Percentiles rank a stretch among this genome's conserved stretches.
Conservation (phyloP, 805 yeast species). For the Naumovozyma castellii region DNA sequence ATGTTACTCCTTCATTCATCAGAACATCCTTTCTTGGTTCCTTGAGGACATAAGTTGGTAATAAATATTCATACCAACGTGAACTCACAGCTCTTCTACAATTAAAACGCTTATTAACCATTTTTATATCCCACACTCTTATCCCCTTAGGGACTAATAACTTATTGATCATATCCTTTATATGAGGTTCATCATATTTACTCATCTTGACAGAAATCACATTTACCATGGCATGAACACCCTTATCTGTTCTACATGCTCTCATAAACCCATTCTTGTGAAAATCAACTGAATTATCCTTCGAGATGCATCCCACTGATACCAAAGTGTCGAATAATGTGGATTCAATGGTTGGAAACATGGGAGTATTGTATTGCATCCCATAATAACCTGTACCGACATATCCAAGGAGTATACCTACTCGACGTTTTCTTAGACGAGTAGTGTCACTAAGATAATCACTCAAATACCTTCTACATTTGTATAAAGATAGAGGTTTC, state of each 20-base stretch:
- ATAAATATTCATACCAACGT: slow-evolving; percentile 78
- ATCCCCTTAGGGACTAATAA: slow-evolving; percentile 65
- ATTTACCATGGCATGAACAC: slow-evolving; percentile 96
- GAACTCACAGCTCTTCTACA: slow-evolving; percentile 89
- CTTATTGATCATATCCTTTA: slow-evolving; percentile 47
- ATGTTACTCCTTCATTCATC: too few species aligned
- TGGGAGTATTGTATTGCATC: slow-evolving; percentile 79
- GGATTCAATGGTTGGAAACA: slow-evolving; percentile 20
- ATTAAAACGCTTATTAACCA: slow-evolving; percentile 81
- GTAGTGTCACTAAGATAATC: too few species aligned
- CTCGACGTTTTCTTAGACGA: slow-evolving; percentile 51
- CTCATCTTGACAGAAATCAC: slow-evolving; percentile 77
- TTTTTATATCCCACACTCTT: slow-evolving; percentile 80
- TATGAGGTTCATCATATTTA: slow-evolving; percentile 44
- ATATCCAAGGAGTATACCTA: slow-evolving; percentile 84
- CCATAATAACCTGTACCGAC: slow-evolving; percentile 96
- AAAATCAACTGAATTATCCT: slow-evolving; percentile 78
- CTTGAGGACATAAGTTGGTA: slow-evolving; percentile 74
- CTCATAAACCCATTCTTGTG: slow-evolving; percentile 82
- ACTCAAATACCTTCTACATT: too few species aligned
- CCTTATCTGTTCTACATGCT: slow-evolving; percentile 87
- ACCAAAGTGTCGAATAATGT: slow-evolving; percentile 77
- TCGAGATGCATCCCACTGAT: slow-evolving; percentile 79
- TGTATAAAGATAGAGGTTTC: too few species aligned
- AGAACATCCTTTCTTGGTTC: neutral